These are phyloP conservation scores for Pleurotus ostreatus DNA, from an alignment of 768 basidiomycete species.

Conservation along the genomic window DNA sequence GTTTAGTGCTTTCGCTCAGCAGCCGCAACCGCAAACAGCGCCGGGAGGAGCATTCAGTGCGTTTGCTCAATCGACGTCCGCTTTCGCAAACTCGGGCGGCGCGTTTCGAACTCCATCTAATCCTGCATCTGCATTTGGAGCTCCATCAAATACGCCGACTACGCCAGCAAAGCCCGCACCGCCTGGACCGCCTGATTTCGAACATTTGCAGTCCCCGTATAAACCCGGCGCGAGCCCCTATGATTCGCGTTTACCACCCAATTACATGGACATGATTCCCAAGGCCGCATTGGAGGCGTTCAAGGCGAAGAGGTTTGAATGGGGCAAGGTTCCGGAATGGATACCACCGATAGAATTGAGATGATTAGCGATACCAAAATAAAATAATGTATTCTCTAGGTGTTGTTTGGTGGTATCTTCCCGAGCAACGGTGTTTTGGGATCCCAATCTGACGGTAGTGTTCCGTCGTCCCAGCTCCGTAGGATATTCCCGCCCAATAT, in stretches of 20 bases:
- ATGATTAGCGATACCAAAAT: constrained; percentile 20
- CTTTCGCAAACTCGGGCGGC: background rate
- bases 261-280: constrained; percentile 57
- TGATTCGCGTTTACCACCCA: constrained; percentile 48
- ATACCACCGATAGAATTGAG: constrained; percentile 62
- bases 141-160: background rate
- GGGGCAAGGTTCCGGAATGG: constrained; percentile 70
- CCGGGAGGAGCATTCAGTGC: background rate
- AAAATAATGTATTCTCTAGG: background rate
- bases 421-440: constrained; percentile 3
- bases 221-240: constrained; percentile 52
- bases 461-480: constrained; percentile 82
- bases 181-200: constrained; percentile 22
- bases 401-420: background rate
- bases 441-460: constrained; percentile 29
- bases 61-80: background rate
- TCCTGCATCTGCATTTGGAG: constrained; percentile 15
- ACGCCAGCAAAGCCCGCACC: constrained; percentile 9
- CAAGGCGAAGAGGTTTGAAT: constrained; percentile 53
- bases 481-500: constrained; percentile 73
- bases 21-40: constrained; percentile 11
- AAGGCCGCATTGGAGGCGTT: constrained; percentile 49
- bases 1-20: constrained; percentile 20
- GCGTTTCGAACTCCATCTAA: background rate
- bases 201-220: constrained; percentile 25